Evolutionary conservation across 306 rosid genomes (phyloP), one percentile per base, ranked within the genome.

Genomic region (Citrullus colocynthis): DNA sequence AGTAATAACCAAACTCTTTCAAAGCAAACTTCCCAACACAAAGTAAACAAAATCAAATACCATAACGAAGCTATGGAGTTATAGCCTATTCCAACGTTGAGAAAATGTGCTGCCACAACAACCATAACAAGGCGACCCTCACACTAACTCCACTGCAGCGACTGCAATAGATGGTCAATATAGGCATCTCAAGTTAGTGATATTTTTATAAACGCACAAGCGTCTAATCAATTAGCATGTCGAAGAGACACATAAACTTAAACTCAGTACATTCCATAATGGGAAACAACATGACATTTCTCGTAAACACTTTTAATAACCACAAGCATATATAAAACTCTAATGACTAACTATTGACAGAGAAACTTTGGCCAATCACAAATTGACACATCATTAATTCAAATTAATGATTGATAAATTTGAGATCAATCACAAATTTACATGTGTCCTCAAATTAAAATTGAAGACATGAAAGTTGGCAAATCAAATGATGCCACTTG

Each of bases 81-180:
- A 24, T 24, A 24, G 28, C 28, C 28, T 24, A 24, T 24, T 24
- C 1, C 28, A 24, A 24, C 28, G 1, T 24, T 24, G 28, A 96
- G 90, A 86, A 96, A 90, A 84, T 96, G 99, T 57, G 99, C 99
- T 77, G 97, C 99, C 61, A 92, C 98, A 82, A 96, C 91, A 79
- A 92, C 99, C 93, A 96, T 91, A 51, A 96, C 91, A 9, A 97
- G 97, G 79, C 84, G 93, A 80, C 99, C 99, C 73, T 96, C 99
- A 42, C 96, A 74, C 92, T 98, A 64, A 96, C 98, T 69, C 99
- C 99, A 77, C 98, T 97, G n/a, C 97, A 98, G 79, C 91, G 92
- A 63, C 99, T 96, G 91, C 75, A 51, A 55, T 58, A 79, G 62
- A 45, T 30, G 11, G 18, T 24, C 45, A 45, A 41, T 9, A 48